These are phyloP conservation scores for Ophioceras dolichostomum DNA, from an alignment of 2,329 filamentous ascomycete genomes.

Conservation along the genomic window DNA sequence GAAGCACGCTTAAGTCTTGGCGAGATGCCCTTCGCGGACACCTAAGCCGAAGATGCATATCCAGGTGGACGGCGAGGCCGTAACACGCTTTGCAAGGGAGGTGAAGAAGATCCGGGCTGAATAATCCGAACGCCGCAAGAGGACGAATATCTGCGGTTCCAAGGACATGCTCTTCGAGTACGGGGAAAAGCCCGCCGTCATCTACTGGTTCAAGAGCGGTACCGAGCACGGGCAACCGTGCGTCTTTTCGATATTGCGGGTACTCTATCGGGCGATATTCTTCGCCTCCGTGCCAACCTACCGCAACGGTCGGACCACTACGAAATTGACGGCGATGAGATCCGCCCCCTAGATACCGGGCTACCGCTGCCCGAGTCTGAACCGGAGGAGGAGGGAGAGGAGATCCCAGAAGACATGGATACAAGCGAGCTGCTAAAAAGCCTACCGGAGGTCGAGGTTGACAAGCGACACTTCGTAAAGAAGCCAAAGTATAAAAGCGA, in stretches of 20 bases:
- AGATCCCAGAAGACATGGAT: too few species aligned
- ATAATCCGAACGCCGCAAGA: neutral
- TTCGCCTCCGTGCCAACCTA: slow-evolving; percentile 1
- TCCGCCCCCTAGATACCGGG: neutral
- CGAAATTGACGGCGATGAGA: slow-evolving; percentile 4
- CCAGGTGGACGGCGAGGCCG: neutral
- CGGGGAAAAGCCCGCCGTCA: neutral
- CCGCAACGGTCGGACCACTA: neutral
- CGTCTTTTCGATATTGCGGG: slow-evolving; percentile 2
- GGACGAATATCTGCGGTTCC: neutral
- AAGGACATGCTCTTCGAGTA: neutral
- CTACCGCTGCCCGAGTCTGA: slow-evolving; percentile 4
- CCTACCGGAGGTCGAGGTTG: slow-evolving; percentile 11
- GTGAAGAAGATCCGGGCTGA: neutral
- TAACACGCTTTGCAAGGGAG: neutral
- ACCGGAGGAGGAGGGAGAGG: slow-evolving; percentile 2
- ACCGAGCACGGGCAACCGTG: neutral
- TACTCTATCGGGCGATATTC: slow-evolving; percentile 2
- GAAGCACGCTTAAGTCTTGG: too few species aligned
- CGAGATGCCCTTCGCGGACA: too few species aligned
- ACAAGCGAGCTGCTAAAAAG: neutral
- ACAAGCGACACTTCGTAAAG: slow-evolving; percentile 14
- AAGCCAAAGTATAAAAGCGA: slow-evolving; percentile 15
- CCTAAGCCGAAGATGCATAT: too few species aligned
- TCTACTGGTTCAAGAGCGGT: slow-evolving; percentile 1